A percentile compares a stretch with the other conserved stretches of the same genome.
Conservation (phyloP, 176 grass and related monocot genomes). For the Triticum turgidum region DNA sequence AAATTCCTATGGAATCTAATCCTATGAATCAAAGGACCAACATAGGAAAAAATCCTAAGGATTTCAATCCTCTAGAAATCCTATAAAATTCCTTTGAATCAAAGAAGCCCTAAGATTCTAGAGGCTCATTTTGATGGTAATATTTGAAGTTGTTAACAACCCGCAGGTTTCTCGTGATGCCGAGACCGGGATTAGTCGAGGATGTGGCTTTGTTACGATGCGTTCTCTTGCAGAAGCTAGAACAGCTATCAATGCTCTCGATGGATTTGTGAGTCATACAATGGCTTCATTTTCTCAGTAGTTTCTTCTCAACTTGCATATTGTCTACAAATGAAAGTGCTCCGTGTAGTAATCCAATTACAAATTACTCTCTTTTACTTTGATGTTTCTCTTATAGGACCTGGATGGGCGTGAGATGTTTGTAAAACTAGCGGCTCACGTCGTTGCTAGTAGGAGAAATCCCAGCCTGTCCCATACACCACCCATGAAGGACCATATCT, state of each 20-base stretch:
- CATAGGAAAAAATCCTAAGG: no score
- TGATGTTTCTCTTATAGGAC: constrained; percentile 42
- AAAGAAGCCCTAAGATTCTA: background rate
- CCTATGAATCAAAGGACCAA: no score
- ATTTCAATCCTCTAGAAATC: no score
- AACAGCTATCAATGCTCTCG: constrained; percentile 52
- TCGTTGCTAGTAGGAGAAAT: constrained; percentile 51
- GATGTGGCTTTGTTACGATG: constrained; percentile 68
- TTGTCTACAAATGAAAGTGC: background rate
- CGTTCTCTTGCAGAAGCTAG: constrained; percentile 61
- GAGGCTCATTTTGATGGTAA: background rate
- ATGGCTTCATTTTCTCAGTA: background rate
- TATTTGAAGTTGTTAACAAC: background rate
- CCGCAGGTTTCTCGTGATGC: constrained; percentile 54
- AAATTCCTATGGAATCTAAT: no score
- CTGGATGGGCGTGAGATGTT: constrained; percentile 68
- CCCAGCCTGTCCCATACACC: constrained; percentile 33
- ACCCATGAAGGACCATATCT: constrained; percentile 62
- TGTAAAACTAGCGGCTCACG: constrained; percentile 62
- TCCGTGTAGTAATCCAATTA: background rate
- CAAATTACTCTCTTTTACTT: background rate
- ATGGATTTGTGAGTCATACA: constrained; percentile 59
- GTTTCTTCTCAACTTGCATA: background rate
- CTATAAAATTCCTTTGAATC: no score
- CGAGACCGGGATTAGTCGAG: constrained; percentile 63